Conservation (phyloP, 2,329 filamentous ascomycete species). For the Sporothrix brasiliensis region DNA sequence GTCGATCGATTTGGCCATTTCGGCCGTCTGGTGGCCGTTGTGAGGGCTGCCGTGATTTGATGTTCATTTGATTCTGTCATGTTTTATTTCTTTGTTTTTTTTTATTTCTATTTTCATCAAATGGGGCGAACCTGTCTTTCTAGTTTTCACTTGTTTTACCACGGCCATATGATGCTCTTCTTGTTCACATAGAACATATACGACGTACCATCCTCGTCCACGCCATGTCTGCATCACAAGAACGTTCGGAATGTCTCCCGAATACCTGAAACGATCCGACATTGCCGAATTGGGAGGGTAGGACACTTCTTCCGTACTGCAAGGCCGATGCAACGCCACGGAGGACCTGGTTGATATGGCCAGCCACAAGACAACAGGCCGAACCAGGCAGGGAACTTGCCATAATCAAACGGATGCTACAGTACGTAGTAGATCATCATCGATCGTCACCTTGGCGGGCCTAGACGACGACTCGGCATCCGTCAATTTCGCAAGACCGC, state of each 20-base stretch:
- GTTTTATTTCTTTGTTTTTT: too few species aligned
- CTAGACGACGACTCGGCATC: too few species aligned
- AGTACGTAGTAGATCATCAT: neutral
- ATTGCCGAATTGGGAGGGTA: neutral
- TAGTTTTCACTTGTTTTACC: neutral
- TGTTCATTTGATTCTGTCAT: too few species aligned
- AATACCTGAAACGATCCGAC: neutral
- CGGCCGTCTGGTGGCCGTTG: neutral
- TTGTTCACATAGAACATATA: neutral
- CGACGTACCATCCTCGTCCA: neutral
- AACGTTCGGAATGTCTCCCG: neutral
- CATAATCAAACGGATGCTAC: neutral
- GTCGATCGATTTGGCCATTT: neutral
- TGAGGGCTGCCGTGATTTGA: neutral
- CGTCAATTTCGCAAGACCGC: constrained; percentile 1
- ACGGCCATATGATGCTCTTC: constrained; percentile 4
- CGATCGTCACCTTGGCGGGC: too few species aligned
- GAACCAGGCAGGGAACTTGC: neutral
- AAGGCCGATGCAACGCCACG: neutral
- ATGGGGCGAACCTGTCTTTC: constrained; percentile 8
- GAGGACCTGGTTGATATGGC: constrained; percentile 9
- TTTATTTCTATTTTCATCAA: neutral
- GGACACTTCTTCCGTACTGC: neutral
- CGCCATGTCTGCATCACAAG: neutral
- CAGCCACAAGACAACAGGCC: neutral